A percentile compares a stretch with the other conserved stretches of the same genome.
Evolutionary conservation across 805 yeast genomes (phyloP).

Genomic region (Brettanomyces anomalus): DNA sequence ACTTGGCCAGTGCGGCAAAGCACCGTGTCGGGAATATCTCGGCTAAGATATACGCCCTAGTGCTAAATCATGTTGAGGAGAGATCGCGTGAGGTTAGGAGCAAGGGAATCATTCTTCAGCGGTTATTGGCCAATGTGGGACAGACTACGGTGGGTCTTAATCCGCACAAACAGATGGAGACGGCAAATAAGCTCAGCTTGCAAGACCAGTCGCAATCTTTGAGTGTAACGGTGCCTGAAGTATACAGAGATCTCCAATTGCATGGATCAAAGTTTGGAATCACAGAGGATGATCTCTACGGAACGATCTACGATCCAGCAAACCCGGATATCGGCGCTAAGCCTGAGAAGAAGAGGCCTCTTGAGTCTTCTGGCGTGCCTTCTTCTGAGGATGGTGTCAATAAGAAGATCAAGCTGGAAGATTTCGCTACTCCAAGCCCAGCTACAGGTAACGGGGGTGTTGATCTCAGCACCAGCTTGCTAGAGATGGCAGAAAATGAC

Average conservation of each 20-base stretch:
- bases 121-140: slow-evolving; percentile 23
- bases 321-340: slow-evolving; percentile 2
- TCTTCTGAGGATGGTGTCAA: slow-evolving; percentile 2
- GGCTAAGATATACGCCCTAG: slow-evolving; percentile 51
- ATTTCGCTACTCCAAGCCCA: slow-evolving; percentile 7
- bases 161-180: slow-evolving; percentile 17
- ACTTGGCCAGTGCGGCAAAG: slow-evolving; percentile 52
- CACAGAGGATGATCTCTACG: slow-evolving; percentile 26
- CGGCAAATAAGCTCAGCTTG: slow-evolving; percentile 21
- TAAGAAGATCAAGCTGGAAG: slow-evolving; percentile 21
- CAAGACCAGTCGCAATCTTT: slow-evolving; percentile 28
- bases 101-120: slow-evolving; percentile 15
- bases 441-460: slow-evolving; percentile 9
- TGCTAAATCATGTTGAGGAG: slow-evolving; percentile 51
- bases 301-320: slow-evolving; percentile 24
- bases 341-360: slow-evolving; percentile 4
- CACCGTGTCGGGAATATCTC: slow-evolving; percentile 66
- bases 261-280: slow-evolving; percentile 28
- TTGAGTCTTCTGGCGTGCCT: slow-evolving; percentile 4
- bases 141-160: slow-evolving; percentile 25
- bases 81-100: slow-evolving; percentile 26
- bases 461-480: no score
- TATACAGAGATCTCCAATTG: slow-evolving; percentile 21
- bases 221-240: slow-evolving; percentile 35
- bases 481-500: slow-evolving; percentile 11